Percentiles rank a stretch among this genome's conserved stretches.
phyloP scores from a whole-genome alignment of 1,139 yeast genomes.

The Nakaseomyces uthaithaninus region DNA sequence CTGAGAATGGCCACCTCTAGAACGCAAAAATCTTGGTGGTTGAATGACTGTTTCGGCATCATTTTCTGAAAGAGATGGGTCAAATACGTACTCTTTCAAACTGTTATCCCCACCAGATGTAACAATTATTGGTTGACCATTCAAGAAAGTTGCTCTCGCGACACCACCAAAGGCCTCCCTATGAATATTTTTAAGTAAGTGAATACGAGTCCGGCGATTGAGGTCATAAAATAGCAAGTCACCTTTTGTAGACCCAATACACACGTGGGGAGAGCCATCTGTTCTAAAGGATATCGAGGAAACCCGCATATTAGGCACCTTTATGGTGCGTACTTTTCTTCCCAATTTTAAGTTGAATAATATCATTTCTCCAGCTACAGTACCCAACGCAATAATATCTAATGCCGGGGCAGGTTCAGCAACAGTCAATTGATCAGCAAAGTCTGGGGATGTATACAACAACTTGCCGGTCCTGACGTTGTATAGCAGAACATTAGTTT shows the following conservation, averaged over 20 bases:
- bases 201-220: slow-evolving; percentile 62
- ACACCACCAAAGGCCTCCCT: slow-evolving; percentile 72
- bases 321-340: slow-evolving; percentile 47
- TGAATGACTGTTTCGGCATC: slow-evolving; percentile 51
- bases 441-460: slow-evolving; percentile 51
- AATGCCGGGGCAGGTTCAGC: slow-evolving; percentile 80
- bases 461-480: slow-evolving; percentile 76
- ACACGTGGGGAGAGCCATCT: slow-evolving; percentile 80
- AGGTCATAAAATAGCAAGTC: slow-evolving; percentile 82
- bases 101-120: slow-evolving; percentile 90
- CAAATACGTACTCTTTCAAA: slow-evolving; percentile 86
- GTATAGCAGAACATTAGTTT: slow-evolving; percentile 50
- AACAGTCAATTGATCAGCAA: slow-evolving; percentile 46
- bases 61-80: slow-evolving; percentile 72
- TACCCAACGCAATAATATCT: slow-evolving; percentile 75
- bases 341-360: slow-evolving; percentile 67
- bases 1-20: slow-evolving; percentile 94
- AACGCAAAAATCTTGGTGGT: slow-evolving; percentile 86
- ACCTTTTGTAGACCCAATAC: slow-evolving; percentile 72
- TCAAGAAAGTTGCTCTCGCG: slow-evolving; percentile 64
- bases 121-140: slow-evolving; percentile 89
- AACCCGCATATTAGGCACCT: slow-evolving; percentile 50
- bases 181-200: slow-evolving; percentile 66
- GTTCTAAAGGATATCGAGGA: slow-evolving; percentile 82
- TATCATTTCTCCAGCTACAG: slow-evolving; percentile 56